Evolutionary conservation across 2,329 filamentous ascomycete genomes (phyloP), one percentile per base, ranked within the genome.

Genomic region (Paecilomyces sp.): DNA sequence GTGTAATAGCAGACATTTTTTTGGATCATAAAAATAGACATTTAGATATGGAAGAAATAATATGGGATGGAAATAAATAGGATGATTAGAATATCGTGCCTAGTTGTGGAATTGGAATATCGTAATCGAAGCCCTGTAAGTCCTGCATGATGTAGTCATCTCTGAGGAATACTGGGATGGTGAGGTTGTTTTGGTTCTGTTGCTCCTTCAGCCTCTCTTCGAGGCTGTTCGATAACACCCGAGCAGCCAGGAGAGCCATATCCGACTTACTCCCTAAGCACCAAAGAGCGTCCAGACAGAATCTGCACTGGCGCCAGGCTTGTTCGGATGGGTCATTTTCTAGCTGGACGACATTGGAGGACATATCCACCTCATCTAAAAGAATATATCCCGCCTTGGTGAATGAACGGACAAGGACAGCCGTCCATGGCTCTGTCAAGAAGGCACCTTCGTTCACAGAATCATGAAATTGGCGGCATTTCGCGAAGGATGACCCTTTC

Each of bases 341-440:
- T 3, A 47, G 41, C 6, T 22, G 41, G 8, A 47, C 41, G 1
- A 47, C 41, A 9, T 22, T 13, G 1, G 36, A 15, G 5, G 36
- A 41, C 13, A n/a, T 47, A 47, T 47, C 41, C 41, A 47, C 41
- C 41, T 47, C 41, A 6, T 77, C 71, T 5, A 84, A 68, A 15
- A 76, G 65, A 3, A 77, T 66, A 18, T 70, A 70, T 11, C 70
- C 78, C 0, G 81, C 79, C 64, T 78, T 81, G 28, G 79, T 76
- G 60, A 85, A 85, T 0, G 78, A 78, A 30, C 81, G 74, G 52
- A 84, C 79, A 31, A 85, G 69, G 2, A 85, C 78, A 50, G 80
- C 79, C 1, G 83, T 84, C 83, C 83, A 86, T 2, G 84, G 84
- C 63, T 86, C 83, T 0, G 82, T 84, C 58, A 86, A 66, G 18